Evolutionary conservation across 2,329 filamentous ascomycete species (phyloP), one percentile per base, ranked within the genome.

Genomic region (Podosphaera xanthii): DNA sequence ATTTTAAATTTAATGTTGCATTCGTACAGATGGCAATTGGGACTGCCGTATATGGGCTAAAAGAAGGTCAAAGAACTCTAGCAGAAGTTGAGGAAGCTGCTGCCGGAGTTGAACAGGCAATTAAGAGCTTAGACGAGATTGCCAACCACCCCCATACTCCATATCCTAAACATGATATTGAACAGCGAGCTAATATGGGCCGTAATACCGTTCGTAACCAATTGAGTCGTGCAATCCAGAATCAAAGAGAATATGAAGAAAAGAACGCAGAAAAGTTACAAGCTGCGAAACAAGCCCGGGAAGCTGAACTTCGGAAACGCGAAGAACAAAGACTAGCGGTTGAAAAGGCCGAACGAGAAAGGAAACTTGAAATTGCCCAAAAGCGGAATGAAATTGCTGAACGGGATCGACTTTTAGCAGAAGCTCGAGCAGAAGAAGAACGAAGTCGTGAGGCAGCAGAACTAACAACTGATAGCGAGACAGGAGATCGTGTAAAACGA

Each of bases 21-120:
- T 98, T 96, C 68, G 87, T 97, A 35, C 92, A 97, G 69, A 94
- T 95, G 62, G 90, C 96, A 70, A 82, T 97, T 59, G 91, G 91
- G 30, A 84, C 85, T 53, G 80, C 86, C 36, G 82, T 96, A 59
- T 84, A 88, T 70, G 76, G 75, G 42, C 75, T 95, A 59, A 76
- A 80, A 4, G 87, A 96, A 69, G 79, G 80, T 4, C 82, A 90
- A 68, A 83, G 89, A 57, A 86, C 85, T 0, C 76, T 91, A 2
- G 77, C 79, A 61, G 89, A 97, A 66, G 81, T 98, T 6, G 79
- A 94, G 68, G 80, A 84, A 59, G 90, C 91, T 0, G 81, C 83
- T 0, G 76, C 81, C 22, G 92, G 89, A 2, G 78, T 98, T 1
- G 89, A 94, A 63, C 80, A 86, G 63, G 91, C 92, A 12, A 95